Evolutionary conservation across 139 green algal species (phyloP).

Genomic region (Chlamydomonas sphaeroides): DNA sequence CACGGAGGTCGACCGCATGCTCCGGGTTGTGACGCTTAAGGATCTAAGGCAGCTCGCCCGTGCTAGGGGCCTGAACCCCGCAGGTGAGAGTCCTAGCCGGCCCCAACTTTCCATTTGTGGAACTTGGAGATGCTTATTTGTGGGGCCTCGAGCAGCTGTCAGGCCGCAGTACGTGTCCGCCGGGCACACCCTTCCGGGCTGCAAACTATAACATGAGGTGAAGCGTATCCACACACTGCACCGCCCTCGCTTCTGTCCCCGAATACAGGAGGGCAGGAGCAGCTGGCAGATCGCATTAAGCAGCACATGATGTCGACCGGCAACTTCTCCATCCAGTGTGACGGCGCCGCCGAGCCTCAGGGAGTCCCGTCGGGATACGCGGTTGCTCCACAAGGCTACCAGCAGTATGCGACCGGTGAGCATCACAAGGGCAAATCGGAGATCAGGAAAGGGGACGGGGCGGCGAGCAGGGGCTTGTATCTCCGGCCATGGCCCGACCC

Average conservation of each 20-base stretch:
- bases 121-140: no score
- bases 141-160: no score
- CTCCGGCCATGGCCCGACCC: no score
- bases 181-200: no score
- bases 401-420: conserved; percentile 61
- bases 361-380: background rate
- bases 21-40: conserved; percentile 14
- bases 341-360: background rate
- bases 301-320: conserved; percentile 32
- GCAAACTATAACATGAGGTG: no score
- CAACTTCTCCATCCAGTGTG: conserved; percentile 18
- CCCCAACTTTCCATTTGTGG: no score
- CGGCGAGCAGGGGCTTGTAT: no score
- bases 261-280: background rate
- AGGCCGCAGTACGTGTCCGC: no score
- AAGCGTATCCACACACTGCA: no score
- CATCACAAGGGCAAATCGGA: no score
- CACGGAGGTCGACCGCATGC: conserved; percentile 14
- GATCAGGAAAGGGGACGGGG: no score
- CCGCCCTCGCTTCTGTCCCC: no score
- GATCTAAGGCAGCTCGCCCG: conserved; percentile 6
- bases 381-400: conserved; percentile 30
- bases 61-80: conserved; percentile 13
- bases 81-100: background rate
- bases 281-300: conserved; percentile 29